Conservation (phyloP, 371 early-diverging fungal genomes). For the Dinochytrium kinnereticum region DNA sequence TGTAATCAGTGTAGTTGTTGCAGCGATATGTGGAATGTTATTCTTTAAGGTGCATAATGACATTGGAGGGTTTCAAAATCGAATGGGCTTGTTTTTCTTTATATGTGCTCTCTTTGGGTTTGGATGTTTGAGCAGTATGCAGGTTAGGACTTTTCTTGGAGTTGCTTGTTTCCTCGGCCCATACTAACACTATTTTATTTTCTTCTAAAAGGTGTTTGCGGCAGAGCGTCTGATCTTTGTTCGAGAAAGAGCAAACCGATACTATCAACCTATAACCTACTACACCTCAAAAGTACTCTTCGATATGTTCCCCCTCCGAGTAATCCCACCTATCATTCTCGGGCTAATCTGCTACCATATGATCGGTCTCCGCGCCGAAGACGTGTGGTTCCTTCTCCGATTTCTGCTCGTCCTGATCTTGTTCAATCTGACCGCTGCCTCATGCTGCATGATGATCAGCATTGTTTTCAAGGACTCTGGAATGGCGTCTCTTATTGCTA, state of each 20-base stretch:
- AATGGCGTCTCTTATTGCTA: slow-evolving; percentile 77
- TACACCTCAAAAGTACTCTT: slow-evolving; percentile 63
- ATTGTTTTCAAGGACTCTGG: slow-evolving; percentile 74
- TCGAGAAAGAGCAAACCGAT: slow-evolving; percentile 85
- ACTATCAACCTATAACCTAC: slow-evolving; percentile 79
- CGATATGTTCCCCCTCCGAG: slow-evolving; percentile 78
- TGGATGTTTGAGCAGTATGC: slow-evolving; percentile 75
- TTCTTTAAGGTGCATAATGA: slow-evolving; percentile 57
- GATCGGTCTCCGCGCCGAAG: slow-evolving; percentile 81
- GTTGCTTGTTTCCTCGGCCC: no score
- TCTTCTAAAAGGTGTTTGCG: slow-evolving; percentile 57
- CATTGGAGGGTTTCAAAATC: slow-evolving; percentile 79
- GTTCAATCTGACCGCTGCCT: slow-evolving; percentile 85
- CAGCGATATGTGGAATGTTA: slow-evolving; percentile 19
- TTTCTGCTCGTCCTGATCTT: slow-evolving; percentile 82
- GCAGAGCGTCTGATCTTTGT: slow-evolving; percentile 77
- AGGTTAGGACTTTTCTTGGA: slow-evolving; percentile 52
- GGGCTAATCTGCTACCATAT: slow-evolving; percentile 84
- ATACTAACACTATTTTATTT: slow-evolving; percentile 1
- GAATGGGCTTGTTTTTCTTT: slow-evolving; percentile 86
- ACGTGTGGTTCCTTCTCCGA: slow-evolving; percentile 60
- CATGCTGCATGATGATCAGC: slow-evolving; percentile 78
- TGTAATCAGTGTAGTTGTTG: slow-evolving; percentile 56
- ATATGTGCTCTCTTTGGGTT: slow-evolving; percentile 83
- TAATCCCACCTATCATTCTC: slow-evolving; percentile 83